phyloP scores from a whole-genome alignment of 495 filamentous ascomycete species.

The Neurospora sp. region DNA sequence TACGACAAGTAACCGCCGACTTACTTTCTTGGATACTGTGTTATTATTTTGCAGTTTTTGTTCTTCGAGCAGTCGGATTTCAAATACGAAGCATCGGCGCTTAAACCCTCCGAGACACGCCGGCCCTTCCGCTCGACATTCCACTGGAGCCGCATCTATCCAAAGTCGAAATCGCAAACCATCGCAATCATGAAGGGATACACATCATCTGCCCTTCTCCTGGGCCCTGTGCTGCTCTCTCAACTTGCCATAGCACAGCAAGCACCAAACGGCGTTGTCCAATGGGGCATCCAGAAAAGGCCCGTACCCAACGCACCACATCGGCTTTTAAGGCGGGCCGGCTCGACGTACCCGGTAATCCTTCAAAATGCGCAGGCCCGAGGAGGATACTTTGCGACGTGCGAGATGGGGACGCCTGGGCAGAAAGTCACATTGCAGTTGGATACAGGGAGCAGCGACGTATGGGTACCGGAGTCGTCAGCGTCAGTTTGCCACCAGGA shows the following conservation, averaged over 20 bases:
- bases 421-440: conserved; percentile 60
- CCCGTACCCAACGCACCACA: conserved; percentile 4
- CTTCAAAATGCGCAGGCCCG: conserved; percentile 32
- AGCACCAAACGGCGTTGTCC: conserved; percentile 23
- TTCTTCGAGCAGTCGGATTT: not conserved
- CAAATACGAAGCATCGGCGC: not conserved
- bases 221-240: conserved; percentile 20
- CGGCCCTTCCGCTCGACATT: not conserved
- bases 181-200: conserved; percentile 16
- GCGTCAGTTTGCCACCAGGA: conserved; percentile 46
- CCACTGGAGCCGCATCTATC: not conserved
- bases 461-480: conserved; percentile 64
- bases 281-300: conserved; percentile 31
- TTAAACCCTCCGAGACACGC: not conserved
- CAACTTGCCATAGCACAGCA: conserved; percentile 21
- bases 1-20: not conserved
- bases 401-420: conserved; percentile 58
- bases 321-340: conserved; percentile 22
- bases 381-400: conserved; percentile 58
- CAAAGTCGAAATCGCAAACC: not conserved
- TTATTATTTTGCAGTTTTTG: not conserved
- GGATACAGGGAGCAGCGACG: conserved; percentile 82
- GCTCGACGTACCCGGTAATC: conserved; percentile 23
- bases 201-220: conserved; percentile 8
- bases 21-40: not conserved